Percentiles rank a stretch among this genome's conserved stretches.
These are phyloP conservation scores for Irpex lacteus DNA, from an alignment of 1,284 basidiomycete genomes.

Conservation along the genomic window DNA sequence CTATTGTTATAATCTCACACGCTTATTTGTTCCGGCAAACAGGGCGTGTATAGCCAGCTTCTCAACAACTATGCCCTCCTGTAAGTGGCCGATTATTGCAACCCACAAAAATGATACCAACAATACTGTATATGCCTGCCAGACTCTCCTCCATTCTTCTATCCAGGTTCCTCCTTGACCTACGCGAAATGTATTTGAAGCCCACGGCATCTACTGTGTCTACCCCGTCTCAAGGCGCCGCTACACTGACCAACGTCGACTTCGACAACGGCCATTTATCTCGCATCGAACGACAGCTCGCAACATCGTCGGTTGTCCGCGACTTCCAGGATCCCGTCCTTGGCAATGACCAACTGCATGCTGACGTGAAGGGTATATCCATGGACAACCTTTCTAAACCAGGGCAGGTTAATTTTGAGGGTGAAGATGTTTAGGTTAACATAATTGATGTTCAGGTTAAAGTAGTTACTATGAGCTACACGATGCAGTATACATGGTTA, in stretches of 20 bases:
- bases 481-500: too few species aligned
- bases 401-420: too few species aligned
- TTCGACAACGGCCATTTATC: not conserved
- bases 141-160: constrained; percentile 9
- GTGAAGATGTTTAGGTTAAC: too few species aligned
- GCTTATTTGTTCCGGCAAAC: not conserved
- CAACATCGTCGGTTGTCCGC: not conserved
- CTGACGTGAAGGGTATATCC: not conserved
- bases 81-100: not conserved
- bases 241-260: not conserved
- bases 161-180: constrained; percentile 8
- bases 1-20: not conserved
- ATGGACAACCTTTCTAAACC: not conserved
- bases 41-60: constrained; percentile 10
- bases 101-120: not conserved
- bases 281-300: not conserved
- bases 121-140: not conserved
- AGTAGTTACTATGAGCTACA: too few species aligned
- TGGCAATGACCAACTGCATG: not conserved
- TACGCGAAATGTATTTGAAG: constrained; percentile 3
- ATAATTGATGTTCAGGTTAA: too few species aligned
- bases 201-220: not conserved
- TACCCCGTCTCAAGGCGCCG: not conserved
- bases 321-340: constrained; percentile 2
- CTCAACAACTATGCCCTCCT: constrained; percentile 11